Base-by-base conservation (phyloP, 441 rosid genomes). In the Syzygium syzygioides region DNA sequence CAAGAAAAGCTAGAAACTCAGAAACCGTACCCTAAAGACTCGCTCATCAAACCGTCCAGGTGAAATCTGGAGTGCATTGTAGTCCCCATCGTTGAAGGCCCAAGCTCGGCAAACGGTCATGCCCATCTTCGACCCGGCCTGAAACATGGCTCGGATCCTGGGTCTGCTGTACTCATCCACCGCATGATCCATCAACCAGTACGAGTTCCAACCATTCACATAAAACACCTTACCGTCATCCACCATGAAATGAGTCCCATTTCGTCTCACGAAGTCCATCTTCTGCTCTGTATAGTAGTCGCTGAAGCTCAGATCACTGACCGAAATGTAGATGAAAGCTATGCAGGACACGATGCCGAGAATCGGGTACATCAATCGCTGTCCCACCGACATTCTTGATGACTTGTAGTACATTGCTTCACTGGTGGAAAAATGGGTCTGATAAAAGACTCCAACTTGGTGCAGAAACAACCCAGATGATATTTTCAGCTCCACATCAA, bases 51-150 rank as follows among this genome's bases (percentile, higher is more conserved):
- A 98, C 89, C 90, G 93, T 12, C 99, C 99, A 89, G 99, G 99
- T 89, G 98, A 95, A 91, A 95, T 89, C 95, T 98, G 99, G 68
- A 98, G 98, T 79, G 99, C 98, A 90, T 95, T 92, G 92, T 96
- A 95, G 52, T 92, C 97, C 68, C 99, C 99, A 90, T 98, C 99
- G 91, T 94, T 98, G 89, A 98, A 98, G 14, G 99, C 99, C 99
- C 99, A 98, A 41, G 99, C 94, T 91, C 99, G 90, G 87, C 99
- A 98, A 87, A 98, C 97, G 32, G 99, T 94, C 89, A 98, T 95
- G 87, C 99, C 99, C 99, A 98, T 96, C 91, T 95, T 95, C 30
- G 98, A 94, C 79, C 98, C 98, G 87, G 96, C 96, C 88, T 94
- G 92, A 89, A 98, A 93, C 95, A 96, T 96, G 87, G 94, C 95